Percentiles rank a stretch among this genome's conserved stretches.
phyloP scores from a whole-genome alignment of 2,329 filamentous ascomycete genomes.

The Calonectria multiphialidica region DNA sequence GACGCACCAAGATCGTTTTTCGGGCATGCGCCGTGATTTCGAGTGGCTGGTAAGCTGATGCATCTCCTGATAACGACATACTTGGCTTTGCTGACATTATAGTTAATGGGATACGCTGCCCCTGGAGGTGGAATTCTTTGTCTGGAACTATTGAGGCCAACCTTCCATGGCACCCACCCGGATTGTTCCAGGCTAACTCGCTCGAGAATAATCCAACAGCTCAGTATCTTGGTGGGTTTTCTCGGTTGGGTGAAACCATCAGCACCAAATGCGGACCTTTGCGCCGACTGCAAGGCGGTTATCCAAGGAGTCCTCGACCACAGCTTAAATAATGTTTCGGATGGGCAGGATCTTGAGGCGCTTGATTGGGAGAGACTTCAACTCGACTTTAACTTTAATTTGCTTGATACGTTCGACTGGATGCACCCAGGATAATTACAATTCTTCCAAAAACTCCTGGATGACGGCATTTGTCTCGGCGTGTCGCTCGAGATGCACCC shows the following conservation, averaged over 20 bases:
- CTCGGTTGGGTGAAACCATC: slow-evolving; percentile 63
- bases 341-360: slow-evolving; percentile 37
- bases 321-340: slow-evolving; percentile 54
- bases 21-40: slow-evolving; percentile 55
- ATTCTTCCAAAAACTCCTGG: slow-evolving; percentile 28
- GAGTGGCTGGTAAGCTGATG: slow-evolving; percentile 60
- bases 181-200: slow-evolving; percentile 53
- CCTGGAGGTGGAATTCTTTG: slow-evolving; percentile 64
- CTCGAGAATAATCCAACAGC: slow-evolving; percentile 63
- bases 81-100: slow-evolving; percentile 3
- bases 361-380: slow-evolving; percentile 52
- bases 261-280: slow-evolving; percentile 62
- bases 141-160: slow-evolving; percentile 61
- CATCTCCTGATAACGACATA: not conserved
- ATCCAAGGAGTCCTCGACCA: slow-evolving; percentile 65
- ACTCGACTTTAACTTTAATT: slow-evolving; percentile 58
- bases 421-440: slow-evolving; percentile 42
- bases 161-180: slow-evolving; percentile 48
- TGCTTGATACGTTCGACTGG: slow-evolving; percentile 64
- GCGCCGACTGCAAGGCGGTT: slow-evolving; percentile 58
- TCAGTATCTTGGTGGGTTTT: slow-evolving; percentile 64
- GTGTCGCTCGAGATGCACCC: slow-evolving; percentile 47
- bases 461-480: slow-evolving; percentile 40
- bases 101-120: slow-evolving; percentile 64
- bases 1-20: slow-evolving; percentile 62